Base-by-base conservation (phyloP, 495 filamentous ascomycete genomes). In the Cryomyces antarcticus region DNA sequence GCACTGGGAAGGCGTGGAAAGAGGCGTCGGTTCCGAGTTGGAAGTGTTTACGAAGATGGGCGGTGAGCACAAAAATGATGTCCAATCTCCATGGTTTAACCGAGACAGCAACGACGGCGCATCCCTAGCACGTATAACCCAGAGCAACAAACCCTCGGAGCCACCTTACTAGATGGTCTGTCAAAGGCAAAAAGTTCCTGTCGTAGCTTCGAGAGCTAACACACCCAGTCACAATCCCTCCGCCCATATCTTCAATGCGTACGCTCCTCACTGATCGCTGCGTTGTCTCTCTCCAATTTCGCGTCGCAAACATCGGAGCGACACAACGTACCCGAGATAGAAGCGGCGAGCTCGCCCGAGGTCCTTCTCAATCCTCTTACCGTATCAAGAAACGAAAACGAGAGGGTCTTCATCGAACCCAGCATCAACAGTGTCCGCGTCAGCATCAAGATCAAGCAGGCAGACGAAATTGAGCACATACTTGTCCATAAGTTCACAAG, bases 401-500 rank as follows among this genome's bases (percentile, higher is more conserved):
- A 96, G 66, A 74, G 77, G 45, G 84, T 94, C 41, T 64, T 88
- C 31, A 93, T 95, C 51, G 88, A 97, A 62, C 88, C 89, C 2
- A 85, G 78, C 59, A 76, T 94, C 64, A 99, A 99, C 69, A 88
- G 81, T 51, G 80, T 96, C 39, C 75, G 92, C 44, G 75, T 99
- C 48, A 88, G 82, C 66, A 93, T 99, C 61, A 82, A 85, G 66
- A 95, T 99, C 60, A 96, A 96, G 62, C 89, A 96, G 62, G 92
- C 89, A 41, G 92, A 99, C 65, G 92, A 96, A 63, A 99, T 95
- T 49, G 92, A 99, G 59, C 72, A 88, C 59, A 94, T 95, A 41
- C 64, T 95, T 36, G 89, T 99, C 38, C 92, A 95, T 66, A 96
- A 96, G 62, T 95, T 96, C 54, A 93, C 83, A 17, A 73, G 92